Conservation (phyloP, 345 rosid genomes). For the Corymbia maculata region DNA sequence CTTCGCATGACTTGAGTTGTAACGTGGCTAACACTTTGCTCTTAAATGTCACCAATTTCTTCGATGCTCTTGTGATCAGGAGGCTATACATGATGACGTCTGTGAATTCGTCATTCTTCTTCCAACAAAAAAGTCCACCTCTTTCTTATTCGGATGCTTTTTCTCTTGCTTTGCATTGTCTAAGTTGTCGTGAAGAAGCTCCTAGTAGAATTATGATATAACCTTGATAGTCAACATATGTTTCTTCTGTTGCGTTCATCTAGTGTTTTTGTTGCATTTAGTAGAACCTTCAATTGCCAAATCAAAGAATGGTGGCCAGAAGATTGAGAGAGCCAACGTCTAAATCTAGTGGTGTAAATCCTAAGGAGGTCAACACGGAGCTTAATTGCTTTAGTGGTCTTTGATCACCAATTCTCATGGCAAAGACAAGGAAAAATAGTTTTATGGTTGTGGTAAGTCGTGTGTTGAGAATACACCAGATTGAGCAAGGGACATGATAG, state of each 20-base stretch:
- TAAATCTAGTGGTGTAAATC: neutral
- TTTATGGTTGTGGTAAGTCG: no score
- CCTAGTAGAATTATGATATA: neutral
- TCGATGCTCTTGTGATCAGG: no score
- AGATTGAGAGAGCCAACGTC: neutral
- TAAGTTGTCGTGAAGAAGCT: neutral
- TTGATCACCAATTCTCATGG: neutral
- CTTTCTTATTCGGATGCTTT: neutral
- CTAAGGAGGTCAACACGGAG: rapidly evolving
- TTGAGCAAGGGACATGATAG: neutral
- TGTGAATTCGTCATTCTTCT: neutral
- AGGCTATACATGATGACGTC: no score
- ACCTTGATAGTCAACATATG: neutral
- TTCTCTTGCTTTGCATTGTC: neutral
- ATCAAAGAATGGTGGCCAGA: neutral
- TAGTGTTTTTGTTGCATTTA: neutral
- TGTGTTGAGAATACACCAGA: neutral
- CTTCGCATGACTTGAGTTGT: no score
- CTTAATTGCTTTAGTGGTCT: no score
- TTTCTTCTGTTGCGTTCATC: neutral
- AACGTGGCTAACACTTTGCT: no score
- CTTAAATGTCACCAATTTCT: no score
- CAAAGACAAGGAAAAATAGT: no score
- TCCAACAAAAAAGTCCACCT: neutral
- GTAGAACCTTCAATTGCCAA: neutral